phyloP scores from a whole-genome alignment of 176 grass and related monocot species.

The Triticum timopheevii region DNA sequence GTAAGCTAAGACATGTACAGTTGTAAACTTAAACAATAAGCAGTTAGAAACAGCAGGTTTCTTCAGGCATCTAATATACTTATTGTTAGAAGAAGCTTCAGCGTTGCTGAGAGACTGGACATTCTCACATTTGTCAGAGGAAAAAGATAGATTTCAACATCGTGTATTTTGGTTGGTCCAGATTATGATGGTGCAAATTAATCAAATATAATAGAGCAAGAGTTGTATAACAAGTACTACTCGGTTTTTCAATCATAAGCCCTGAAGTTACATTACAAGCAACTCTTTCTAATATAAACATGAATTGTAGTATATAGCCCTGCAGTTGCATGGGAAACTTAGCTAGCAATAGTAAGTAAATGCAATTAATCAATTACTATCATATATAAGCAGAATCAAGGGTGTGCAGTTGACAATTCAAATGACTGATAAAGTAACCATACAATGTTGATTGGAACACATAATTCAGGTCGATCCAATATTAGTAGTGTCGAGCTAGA shows the following conservation, averaged over 20 bases:
- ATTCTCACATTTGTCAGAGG: background rate
- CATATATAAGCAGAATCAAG: background rate
- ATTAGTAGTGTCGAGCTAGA: background rate
- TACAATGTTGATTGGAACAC: background rate
- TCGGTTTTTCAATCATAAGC: background rate
- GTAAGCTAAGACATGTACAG: background rate
- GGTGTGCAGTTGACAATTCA: background rate
- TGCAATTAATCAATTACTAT: background rate
- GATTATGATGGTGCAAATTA: background rate
- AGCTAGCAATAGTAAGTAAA: background rate
- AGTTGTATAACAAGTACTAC: background rate
- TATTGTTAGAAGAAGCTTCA: background rate
- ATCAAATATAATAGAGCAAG: background rate
- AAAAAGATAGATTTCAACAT: background rate
- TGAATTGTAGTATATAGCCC: background rate
- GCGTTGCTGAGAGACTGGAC: background rate
- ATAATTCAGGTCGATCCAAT: background rate
- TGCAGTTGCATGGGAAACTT: background rate
- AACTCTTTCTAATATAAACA: background rate
- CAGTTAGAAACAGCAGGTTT: too few species aligned
- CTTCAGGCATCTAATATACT: background rate
- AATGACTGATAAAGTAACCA: background rate
- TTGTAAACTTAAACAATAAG: too few species aligned
- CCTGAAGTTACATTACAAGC: background rate
- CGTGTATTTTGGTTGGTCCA: background rate